These are phyloP conservation scores for Suillus americanus DNA, from an alignment of 768 basidiomycete species.

Conservation along the genomic window DNA sequence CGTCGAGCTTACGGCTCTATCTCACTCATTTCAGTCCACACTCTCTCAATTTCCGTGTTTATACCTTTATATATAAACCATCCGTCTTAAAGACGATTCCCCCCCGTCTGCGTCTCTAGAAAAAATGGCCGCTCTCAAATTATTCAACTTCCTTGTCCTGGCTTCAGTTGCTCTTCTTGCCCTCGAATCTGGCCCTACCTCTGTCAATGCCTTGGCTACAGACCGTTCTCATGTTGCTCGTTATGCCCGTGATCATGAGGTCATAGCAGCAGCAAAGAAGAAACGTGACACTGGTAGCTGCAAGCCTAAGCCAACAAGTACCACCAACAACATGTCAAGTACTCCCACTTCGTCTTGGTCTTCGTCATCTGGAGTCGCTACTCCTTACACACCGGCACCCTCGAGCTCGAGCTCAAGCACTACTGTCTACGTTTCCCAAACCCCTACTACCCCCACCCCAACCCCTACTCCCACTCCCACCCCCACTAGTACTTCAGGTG, in stretches of 20 bases:
- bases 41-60: constrained; percentile 23
- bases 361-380: background rate
- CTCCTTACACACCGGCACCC: constrained; percentile 13
- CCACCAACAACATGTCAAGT: background rate
- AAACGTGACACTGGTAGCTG: constrained; percentile 57
- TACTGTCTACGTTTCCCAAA: background rate
- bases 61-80: background rate
- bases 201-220: constrained; percentile 54
- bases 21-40: constrained; percentile 14
- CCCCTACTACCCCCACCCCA: constrained; percentile 16
- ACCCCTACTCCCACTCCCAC: constrained; percentile 12
- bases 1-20: constrained; percentile 21
- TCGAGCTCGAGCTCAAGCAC: constrained; percentile 7
- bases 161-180: constrained; percentile 57
- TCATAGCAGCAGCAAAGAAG: constrained; percentile 42
- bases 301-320: constrained; percentile 48
- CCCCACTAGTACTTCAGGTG: constrained; percentile 1
- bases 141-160: constrained; percentile 60
- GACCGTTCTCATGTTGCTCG: constrained; percentile 41
- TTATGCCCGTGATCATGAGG: constrained; percentile 43
- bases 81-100: constrained; percentile 2
- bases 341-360: constrained; percentile 19
- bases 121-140: constrained; percentile 48
- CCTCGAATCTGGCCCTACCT: constrained; percentile 44
- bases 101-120: constrained; percentile 9